A percentile compares a stretch with the other conserved stretches of the same genome.
Conservation (phyloP, 2,329 filamentous ascomycete genomes). For the Clathrospora elynae region DNA sequence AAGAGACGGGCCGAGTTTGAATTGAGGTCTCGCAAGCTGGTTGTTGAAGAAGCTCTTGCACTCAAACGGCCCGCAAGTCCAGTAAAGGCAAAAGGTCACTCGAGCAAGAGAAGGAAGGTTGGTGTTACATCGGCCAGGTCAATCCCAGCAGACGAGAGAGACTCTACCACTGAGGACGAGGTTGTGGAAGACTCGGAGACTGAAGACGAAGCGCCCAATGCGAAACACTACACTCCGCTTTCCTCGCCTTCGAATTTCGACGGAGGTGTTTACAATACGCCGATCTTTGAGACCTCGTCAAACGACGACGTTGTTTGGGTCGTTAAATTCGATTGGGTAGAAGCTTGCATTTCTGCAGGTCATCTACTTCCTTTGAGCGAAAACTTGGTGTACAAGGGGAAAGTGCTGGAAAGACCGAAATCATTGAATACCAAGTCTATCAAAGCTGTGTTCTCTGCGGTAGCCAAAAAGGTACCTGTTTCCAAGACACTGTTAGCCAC, state of each 20-base stretch:
- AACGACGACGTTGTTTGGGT: slow-evolving; percentile 53
- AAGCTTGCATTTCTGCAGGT: slow-evolving; percentile 53
- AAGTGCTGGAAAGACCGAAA: slow-evolving; percentile 48
- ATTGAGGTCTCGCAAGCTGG: slow-evolving; percentile 69
- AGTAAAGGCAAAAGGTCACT: slow-evolving; percentile 13
- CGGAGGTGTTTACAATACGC: background rate
- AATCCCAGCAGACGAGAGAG: slow-evolving; percentile 19
- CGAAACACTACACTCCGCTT: slow-evolving; percentile 7
- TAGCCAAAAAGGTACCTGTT: slow-evolving; percentile 8
- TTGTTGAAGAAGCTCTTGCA: slow-evolving; percentile 57
- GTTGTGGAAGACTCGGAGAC: slow-evolving; percentile 16
- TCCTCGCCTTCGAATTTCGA: slow-evolving; percentile 16
- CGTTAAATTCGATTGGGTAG: slow-evolving; percentile 60
- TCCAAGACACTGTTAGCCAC: slow-evolving; percentile 29
- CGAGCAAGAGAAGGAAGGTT: slow-evolving; percentile 27
- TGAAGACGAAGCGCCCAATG: slow-evolving; percentile 16
- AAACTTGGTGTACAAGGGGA: slow-evolving; percentile 60
- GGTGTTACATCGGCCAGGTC: slow-evolving; percentile 6
- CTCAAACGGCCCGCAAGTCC: slow-evolving; percentile 27
- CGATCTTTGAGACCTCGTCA: slow-evolving; percentile 22
- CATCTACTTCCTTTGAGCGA: slow-evolving; percentile 53
- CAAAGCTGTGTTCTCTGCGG: slow-evolving; percentile 19
- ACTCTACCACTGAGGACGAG: slow-evolving; percentile 35
- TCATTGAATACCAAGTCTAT: slow-evolving; percentile 27
- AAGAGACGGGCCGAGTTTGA: slow-evolving; percentile 77